Evolutionary conservation across 2,329 filamentous ascomycete species (phyloP).

Genomic region (Nemania abortiva): DNA sequence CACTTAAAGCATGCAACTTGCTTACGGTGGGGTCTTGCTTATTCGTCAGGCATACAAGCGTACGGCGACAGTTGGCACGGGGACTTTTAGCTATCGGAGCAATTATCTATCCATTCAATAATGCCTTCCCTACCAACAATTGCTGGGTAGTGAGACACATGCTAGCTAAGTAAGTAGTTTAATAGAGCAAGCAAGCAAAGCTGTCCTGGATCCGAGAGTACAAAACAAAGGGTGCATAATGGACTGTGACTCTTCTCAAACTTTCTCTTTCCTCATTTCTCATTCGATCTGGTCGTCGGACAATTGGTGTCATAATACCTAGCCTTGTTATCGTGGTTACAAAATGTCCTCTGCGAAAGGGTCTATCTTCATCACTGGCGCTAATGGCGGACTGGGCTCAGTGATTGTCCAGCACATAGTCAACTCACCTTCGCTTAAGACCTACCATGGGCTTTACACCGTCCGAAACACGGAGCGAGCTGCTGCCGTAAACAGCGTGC

Average conservation of each 20-base stretch:
- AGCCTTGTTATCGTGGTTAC: not conserved
- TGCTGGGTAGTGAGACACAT: not conserved
- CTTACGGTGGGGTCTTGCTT: constrained; percentile 23
- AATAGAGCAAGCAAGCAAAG: not conserved
- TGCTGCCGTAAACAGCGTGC: constrained; percentile 11
- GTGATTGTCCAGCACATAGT: constrained; percentile 37
- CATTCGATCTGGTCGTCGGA: not conserved
- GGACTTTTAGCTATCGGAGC: constrained; percentile 21
- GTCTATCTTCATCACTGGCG: constrained; percentile 42
- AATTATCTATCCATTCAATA: constrained; percentile 32
- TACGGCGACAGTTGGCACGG: not conserved
- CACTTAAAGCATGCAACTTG: constrained; percentile 19
- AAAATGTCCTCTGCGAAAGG: constrained; percentile 34
- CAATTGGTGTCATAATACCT: not conserved
- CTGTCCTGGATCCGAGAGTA: constrained; percentile 1
- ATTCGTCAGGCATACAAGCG: not conserved
- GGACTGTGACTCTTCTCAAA: not conserved
- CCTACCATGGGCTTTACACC: constrained; percentile 37
- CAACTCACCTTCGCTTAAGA: constrained; percentile 12
- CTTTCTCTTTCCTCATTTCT: not conserved
- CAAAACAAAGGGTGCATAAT: not conserved
- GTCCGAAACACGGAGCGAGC: constrained; percentile 35
- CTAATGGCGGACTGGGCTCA: constrained; percentile 43
- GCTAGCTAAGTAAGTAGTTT: not conserved
- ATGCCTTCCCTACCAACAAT: not conserved